These are phyloP conservation scores for Plantago elongata DNA, from an alignment of 257 asterid genomes.

Conservation along the genomic window DNA sequence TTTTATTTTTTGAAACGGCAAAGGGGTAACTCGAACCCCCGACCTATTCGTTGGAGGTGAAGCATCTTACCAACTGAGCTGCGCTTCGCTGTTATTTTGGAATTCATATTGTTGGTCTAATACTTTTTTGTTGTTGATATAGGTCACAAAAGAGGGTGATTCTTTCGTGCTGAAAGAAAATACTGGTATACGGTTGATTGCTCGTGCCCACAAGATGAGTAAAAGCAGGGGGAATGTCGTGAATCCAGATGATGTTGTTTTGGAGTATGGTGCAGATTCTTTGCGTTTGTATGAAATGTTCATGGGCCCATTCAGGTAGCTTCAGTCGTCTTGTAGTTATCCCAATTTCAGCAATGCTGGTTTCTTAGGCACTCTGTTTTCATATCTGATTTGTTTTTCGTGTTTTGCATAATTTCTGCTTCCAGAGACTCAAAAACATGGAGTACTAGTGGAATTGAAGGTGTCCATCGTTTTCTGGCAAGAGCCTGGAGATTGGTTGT, in stretches of 20 bases:
- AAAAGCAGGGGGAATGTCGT: slow-evolving; percentile 95
- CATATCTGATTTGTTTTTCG: neutral
- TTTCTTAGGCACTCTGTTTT: neutral
- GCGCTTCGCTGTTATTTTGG: too few species aligned
- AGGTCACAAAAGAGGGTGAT: slow-evolving; percentile 83
- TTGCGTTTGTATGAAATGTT: slow-evolving; percentile 98
- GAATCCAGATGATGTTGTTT: slow-evolving; percentile 94
- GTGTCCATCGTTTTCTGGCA: slow-evolving; percentile 88
- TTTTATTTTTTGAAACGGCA: too few species aligned
- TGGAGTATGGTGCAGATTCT: slow-evolving; percentile 92
- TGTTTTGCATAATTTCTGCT: slow-evolving; percentile 18
- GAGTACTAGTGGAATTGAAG: slow-evolving; percentile 98
- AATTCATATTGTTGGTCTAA: neutral
- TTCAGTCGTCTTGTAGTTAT: slow-evolving; percentile 14
- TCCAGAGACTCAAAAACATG: slow-evolving; percentile 91
- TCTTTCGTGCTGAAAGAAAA: slow-evolving; percentile 76
- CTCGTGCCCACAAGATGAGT: slow-evolving; percentile 97
- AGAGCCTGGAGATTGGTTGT: slow-evolving; percentile 91
- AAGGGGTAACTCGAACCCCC: too few species aligned
- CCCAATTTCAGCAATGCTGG: slow-evolving; percentile 10
- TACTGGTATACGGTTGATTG: slow-evolving; percentile 56
- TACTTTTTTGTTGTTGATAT: slow-evolving; percentile 24
- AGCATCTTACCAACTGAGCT: too few species aligned
- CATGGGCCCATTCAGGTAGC: slow-evolving; percentile 96
- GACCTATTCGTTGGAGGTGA: too few species aligned